A percentile compares a stretch with the other conserved stretches of the same genome.
Evolutionary conservation across 1,284 basidiomycete genomes (phyloP).

Genomic region (Cystobasidiaceae sp.): DNA sequence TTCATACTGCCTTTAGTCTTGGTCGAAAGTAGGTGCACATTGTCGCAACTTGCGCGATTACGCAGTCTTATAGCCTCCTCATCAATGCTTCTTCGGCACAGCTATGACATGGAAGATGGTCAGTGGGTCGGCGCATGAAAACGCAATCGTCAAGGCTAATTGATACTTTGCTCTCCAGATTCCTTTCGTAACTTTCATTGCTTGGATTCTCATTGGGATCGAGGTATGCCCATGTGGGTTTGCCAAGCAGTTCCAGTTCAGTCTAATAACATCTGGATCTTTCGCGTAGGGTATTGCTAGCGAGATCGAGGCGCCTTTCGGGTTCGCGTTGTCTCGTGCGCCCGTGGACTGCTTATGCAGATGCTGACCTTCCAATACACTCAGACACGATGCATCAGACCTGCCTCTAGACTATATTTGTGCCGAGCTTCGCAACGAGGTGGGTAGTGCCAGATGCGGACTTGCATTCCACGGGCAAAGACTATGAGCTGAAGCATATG

Average conservation of each 20-base stretch:
- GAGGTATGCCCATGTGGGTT: slow-evolving; percentile 31
- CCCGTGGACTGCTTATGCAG: too few species aligned
- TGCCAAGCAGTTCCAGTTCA: too few species aligned
- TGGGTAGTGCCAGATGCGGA: too few species aligned
- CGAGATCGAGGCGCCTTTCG: slow-evolving; percentile 36
- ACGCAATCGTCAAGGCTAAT: not conserved
- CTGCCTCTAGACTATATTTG: slow-evolving; percentile 41
- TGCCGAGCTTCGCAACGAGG: slow-evolving; percentile 41
- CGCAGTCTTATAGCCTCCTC: not conserved
- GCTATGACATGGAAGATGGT: slow-evolving; percentile 31
- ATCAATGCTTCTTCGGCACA: not conserved
- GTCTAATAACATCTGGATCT: not conserved
- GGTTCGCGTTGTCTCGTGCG: too few species aligned
- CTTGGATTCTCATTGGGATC: slow-evolving; percentile 41
- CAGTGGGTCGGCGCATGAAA: too few species aligned
- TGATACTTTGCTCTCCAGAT: too few species aligned
- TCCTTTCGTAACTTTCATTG: slow-evolving; percentile 39
- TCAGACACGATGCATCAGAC: slow-evolving; percentile 37
- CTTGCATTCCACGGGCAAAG: too few species aligned
- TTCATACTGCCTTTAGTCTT: slow-evolving; percentile 39
- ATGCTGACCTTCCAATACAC: not conserved
- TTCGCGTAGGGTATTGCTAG: slow-evolving; percentile 24
- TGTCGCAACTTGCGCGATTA: not conserved
- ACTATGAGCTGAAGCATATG: too few species aligned
- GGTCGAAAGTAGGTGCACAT: slow-evolving; percentile 32